Evolutionary conservation across 139 green algal species (phyloP).

Genomic region (Diplosphaera chodatii): DNA sequence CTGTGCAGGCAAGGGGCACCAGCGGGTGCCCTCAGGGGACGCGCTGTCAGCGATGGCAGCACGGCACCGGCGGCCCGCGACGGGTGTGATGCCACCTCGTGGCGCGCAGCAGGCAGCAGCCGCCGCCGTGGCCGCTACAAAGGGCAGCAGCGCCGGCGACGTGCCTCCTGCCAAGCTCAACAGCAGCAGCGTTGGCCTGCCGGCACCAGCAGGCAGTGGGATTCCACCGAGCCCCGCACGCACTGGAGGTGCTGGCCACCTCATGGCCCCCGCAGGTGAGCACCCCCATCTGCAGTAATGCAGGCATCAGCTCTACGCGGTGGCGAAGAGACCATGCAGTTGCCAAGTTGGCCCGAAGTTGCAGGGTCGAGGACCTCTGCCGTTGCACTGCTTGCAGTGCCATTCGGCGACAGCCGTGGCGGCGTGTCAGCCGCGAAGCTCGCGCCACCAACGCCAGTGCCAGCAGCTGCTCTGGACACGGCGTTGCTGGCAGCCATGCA

Average conservation of each 20-base stretch:
- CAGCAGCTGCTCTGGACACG: not conserved
- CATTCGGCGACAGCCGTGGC: too few species aligned
- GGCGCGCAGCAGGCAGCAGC: not conserved
- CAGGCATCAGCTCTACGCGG: too few species aligned
- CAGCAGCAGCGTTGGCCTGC: too few species aligned
- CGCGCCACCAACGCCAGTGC: not conserved
- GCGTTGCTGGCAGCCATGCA: not conserved
- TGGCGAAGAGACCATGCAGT: too few species aligned
- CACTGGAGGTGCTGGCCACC: not conserved
- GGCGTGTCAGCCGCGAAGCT: not conserved
- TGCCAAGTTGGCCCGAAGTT: too few species aligned
- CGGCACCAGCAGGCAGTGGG: too few species aligned
- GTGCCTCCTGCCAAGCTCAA: too few species aligned
- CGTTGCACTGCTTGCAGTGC: not conserved
- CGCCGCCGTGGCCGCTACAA: not conserved
- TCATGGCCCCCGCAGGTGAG: not conserved
- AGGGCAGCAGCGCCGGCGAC: not conserved
- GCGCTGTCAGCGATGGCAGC: constrained; percentile 46
- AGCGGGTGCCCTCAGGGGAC: constrained; percentile 71
- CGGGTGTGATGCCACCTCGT: not conserved
- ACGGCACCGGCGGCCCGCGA: constrained; percentile 27
- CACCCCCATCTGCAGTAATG: too few species aligned
- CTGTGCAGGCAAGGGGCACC: constrained; percentile 16
- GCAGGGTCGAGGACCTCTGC: too few species aligned
- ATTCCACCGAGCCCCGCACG: too few species aligned